phyloP scores from a whole-genome alignment of 768 basidiomycete genomes.

The Myochromella boudieri region DNA sequence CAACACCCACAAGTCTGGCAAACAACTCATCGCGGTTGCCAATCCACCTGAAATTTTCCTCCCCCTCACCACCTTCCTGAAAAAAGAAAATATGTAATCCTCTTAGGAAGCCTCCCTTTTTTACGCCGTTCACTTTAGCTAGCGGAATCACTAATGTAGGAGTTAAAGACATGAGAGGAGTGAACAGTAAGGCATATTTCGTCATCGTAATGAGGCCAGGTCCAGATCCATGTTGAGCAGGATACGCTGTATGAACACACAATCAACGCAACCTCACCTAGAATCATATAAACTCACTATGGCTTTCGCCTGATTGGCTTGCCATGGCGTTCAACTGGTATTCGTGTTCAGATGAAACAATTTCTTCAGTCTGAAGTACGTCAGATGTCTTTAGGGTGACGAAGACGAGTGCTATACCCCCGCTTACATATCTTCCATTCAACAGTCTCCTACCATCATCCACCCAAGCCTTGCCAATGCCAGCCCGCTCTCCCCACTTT shows the following conservation, averaged over 20 bases:
- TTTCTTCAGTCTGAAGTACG: background rate
- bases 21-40: slow-evolving; percentile 66
- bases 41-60: slow-evolving; percentile 61
- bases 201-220: slow-evolving; percentile 65
- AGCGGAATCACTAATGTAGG: slow-evolving; percentile 48
- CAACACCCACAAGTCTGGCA: slow-evolving; percentile 55
- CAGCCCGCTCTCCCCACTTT: slow-evolving; percentile 52
- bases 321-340: too few species aligned
- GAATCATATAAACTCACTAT: slow-evolving; percentile 1
- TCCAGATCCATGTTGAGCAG: slow-evolving; percentile 52
- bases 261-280: background rate
- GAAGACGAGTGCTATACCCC: background rate
- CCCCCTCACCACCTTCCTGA: slow-evolving; percentile 34
- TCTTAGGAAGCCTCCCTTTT: slow-evolving; percentile 53
- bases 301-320: background rate
- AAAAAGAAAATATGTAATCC: slow-evolving; percentile 51
- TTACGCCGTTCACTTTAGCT: slow-evolving; percentile 50
- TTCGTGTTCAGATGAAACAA: too few species aligned
- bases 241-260: slow-evolving; percentile 44
- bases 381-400: background rate
- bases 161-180: slow-evolving; percentile 45
- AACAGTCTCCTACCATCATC: slow-evolving; percentile 42
- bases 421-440: slow-evolving; percentile 30
- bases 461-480: slow-evolving; percentile 42
- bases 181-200: slow-evolving; percentile 47